Conservation (phyloP, 306 rosid species). For the Alnus glutinosa region DNA sequence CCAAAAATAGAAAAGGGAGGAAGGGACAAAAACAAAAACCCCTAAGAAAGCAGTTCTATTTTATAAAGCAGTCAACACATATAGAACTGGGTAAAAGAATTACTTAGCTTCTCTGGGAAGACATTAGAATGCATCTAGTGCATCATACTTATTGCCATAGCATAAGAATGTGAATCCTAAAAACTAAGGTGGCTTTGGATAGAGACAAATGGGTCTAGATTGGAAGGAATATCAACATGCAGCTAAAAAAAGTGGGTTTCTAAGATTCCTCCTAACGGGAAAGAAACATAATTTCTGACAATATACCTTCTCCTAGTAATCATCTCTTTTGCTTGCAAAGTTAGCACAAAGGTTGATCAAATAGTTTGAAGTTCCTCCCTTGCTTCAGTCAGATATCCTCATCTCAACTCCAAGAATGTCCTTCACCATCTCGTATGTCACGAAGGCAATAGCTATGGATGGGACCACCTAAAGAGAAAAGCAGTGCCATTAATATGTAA, state of each 20-base stretch:
- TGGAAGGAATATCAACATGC: slow-evolving; percentile 11
- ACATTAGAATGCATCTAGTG: slow-evolving; percentile 1
- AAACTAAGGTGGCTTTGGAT: neutral
- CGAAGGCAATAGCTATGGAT: slow-evolving; percentile 73
- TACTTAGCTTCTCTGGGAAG: slow-evolving; percentile 13
- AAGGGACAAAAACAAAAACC: neutral
- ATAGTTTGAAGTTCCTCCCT: slow-evolving; percentile 10
- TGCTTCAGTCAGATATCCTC: slow-evolving; percentile 60
- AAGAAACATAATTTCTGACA: slow-evolving; percentile 8
- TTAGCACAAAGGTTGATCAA: neutral
- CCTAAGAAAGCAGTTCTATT: neutral
- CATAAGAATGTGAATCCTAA: slow-evolving; percentile 28
- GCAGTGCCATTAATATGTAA: neutral
- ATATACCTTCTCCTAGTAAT: slow-evolving; percentile 25
- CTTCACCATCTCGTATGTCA: slow-evolving; percentile 62
- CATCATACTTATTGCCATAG: slow-evolving; percentile 17
- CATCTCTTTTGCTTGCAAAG: slow-evolving; percentile 5
- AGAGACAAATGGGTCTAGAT: slow-evolving; percentile 12
- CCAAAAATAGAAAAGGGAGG: neutral
- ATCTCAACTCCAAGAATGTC: slow-evolving; percentile 67
- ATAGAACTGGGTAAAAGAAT: neutral
- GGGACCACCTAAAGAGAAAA: slow-evolving; percentile 62
- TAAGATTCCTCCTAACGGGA: slow-evolving; percentile 14
- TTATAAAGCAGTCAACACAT: neutral
- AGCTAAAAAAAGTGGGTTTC: slow-evolving; percentile 13